phyloP scores from a whole-genome alignment of 192 early-diverging fungal genomes.

The Lunasporangiospora selenospora region DNA sequence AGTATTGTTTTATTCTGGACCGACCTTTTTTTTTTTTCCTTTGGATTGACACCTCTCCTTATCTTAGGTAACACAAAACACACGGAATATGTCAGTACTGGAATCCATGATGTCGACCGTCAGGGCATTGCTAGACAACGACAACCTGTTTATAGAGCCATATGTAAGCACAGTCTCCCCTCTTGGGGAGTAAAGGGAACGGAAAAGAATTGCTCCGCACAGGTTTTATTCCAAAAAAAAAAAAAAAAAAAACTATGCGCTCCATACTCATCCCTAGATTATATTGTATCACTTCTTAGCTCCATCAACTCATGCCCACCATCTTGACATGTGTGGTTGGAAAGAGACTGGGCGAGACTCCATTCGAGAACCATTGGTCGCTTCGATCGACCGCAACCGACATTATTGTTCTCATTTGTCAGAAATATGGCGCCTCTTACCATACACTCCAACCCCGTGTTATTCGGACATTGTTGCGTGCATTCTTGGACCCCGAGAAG shows the following conservation, averaged over 20 bases:
- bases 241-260: background rate
- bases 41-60: no score
- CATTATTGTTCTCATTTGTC: conserved; percentile 77
- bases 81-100: conserved; percentile 74
- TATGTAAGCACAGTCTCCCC: conserved; percentile 68
- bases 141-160: conserved; percentile 91
- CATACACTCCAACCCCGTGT: conserved; percentile 89
- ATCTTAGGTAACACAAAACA: conserved; percentile 82
- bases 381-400: conserved; percentile 80
- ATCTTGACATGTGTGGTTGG: conserved; percentile 93
- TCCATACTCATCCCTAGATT: no score
- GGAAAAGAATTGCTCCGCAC: background rate
- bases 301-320: conserved; percentile 95
- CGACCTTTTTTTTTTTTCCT: background rate
- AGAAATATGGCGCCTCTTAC: conserved; percentile 80
- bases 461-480: conserved; percentile 86
- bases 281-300: no score
- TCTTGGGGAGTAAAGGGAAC: background rate
- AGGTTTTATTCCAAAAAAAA: background rate
- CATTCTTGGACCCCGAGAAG: conserved; percentile 88
- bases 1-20: background rate
- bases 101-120: conserved; percentile 83
- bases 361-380: conserved; percentile 82
- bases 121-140: conserved; percentile 82
- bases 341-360: conserved; percentile 76